These are phyloP conservation scores for Neopestalotiopsis sp. DNA, from an alignment of 2,329 filamentous ascomycete species.

Conservation along the genomic window DNA sequence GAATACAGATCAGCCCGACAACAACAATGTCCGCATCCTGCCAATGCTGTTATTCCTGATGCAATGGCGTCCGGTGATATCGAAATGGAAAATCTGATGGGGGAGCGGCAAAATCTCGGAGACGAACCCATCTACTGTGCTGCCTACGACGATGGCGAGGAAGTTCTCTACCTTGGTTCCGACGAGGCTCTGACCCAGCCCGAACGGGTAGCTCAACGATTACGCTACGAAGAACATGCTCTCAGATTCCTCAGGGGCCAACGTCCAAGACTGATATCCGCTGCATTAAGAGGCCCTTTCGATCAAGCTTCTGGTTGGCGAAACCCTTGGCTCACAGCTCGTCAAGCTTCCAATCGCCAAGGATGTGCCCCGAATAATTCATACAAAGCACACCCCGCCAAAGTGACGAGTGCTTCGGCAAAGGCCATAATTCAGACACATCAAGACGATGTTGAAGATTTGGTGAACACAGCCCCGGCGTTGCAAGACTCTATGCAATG, in stretches of 20 bases:
- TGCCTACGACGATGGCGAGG: slow-evolving; percentile 41
- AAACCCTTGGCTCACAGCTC: slow-evolving; percentile 54
- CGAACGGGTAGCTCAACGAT: slow-evolving; percentile 52
- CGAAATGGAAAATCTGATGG: slow-evolving; percentile 1
- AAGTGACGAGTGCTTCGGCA: slow-evolving; percentile 18
- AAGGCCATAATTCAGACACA: slow-evolving; percentile 12
- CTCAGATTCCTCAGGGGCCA: slow-evolving; percentile 62
- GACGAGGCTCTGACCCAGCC: slow-evolving; percentile 60
- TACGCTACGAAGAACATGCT: slow-evolving; percentile 64
- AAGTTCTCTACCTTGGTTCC: slow-evolving; percentile 59
- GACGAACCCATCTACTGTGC: slow-evolving; percentile 54
- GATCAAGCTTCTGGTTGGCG: slow-evolving; percentile 52
- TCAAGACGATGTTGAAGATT: slow-evolving; percentile 1
- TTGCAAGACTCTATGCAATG: slow-evolving; percentile 37
- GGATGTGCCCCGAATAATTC: slow-evolving; percentile 11
- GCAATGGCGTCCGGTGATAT: background rate
- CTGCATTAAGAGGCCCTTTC: slow-evolving; percentile 67
- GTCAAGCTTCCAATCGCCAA: slow-evolving; percentile 6
- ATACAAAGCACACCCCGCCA: slow-evolving; percentile 16
- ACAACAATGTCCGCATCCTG: slow-evolving; percentile 3
- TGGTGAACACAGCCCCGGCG: slow-evolving; percentile 19
- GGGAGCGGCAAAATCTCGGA: slow-evolving; percentile 22
- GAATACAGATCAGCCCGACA: background rate
- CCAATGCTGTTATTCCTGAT: background rate
- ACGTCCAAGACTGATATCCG: slow-evolving; percentile 62